Percentiles rank a stretch among this genome's conserved stretches.
Conservation (phyloP, 2,329 filamentous ascomycete genomes). For the Fusarium annulatum region DNA sequence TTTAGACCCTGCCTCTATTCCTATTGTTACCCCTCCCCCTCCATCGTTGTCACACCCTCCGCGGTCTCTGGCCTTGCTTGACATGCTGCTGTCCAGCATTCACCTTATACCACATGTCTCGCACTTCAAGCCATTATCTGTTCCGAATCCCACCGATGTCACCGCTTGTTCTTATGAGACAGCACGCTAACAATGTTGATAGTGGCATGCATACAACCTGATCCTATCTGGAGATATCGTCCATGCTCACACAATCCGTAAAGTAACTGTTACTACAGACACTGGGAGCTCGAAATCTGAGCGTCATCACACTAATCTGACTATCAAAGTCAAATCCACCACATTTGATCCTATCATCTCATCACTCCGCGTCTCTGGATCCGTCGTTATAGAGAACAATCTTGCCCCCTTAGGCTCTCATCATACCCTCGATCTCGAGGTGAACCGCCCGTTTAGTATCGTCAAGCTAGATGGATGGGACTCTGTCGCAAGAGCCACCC, state of each 20-base stretch:
- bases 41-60: constrained; percentile 27
- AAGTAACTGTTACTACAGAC: constrained; percentile 61
- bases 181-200: constrained; percentile 27
- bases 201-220: constrained; percentile 72
- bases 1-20: constrained; percentile 23
- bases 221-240: constrained; percentile 65
- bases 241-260: constrained; percentile 66
- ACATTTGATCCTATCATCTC: constrained; percentile 68
- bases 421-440: constrained; percentile 80
- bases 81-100: constrained; percentile 5
- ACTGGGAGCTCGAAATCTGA: constrained; percentile 63
- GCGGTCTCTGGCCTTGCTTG: constrained; percentile 1
- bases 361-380: constrained; percentile 66
- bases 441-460: constrained; percentile 87
- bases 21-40: constrained; percentile 38
- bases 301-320: constrained; percentile 68
- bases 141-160: constrained; percentile 5
- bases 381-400: constrained; percentile 63
- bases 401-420: constrained; percentile 65
- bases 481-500: constrained; percentile 81
- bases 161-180: constrained; percentile 17
- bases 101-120: constrained; percentile 6
- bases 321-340: constrained; percentile 66
- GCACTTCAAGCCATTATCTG: constrained; percentile 18
- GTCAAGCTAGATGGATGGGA: constrained; percentile 91